Evolutionary conservation across 306 rosid species (phyloP).

Genomic region (Vicia villosa): DNA sequence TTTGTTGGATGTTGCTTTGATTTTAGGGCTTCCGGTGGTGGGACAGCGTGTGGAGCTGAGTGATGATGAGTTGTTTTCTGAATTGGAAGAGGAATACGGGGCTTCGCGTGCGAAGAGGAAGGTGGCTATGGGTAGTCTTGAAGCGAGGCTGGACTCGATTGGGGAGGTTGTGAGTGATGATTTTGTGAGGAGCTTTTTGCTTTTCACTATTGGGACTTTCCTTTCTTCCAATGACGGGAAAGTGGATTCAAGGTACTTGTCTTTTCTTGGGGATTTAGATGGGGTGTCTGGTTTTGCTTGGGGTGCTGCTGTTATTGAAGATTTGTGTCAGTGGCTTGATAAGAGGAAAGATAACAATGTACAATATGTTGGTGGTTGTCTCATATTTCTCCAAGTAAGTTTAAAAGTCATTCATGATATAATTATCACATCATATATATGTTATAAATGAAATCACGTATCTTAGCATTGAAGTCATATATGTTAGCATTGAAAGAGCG

Average conservation of each 20-base stretch:
- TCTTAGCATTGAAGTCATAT: too few species aligned
- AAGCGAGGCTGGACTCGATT: slow-evolving; percentile 41
- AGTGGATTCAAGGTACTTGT: slow-evolving; percentile 49
- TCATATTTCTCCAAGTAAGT: slow-evolving; percentile 56
- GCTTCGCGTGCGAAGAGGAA: slow-evolving; percentile 43
- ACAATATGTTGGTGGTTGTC: slow-evolving; percentile 55
- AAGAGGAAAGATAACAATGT: slow-evolving; percentile 52
- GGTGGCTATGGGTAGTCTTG: slow-evolving; percentile 40
- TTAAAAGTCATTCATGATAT: background rate
- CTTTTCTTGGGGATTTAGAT: slow-evolving; percentile 38
- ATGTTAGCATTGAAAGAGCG: too few species aligned
- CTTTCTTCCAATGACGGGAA: slow-evolving; percentile 47
- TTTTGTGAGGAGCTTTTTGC: slow-evolving; percentile 50
- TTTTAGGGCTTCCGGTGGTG: slow-evolving; percentile 44
- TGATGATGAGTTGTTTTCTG: slow-evolving; percentile 42
- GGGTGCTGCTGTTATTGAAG: slow-evolving; percentile 51
- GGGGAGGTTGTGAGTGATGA: slow-evolving; percentile 43
- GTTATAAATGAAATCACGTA: too few species aligned
- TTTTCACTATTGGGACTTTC: slow-evolving; percentile 45
- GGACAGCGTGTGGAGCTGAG: slow-evolving; percentile 40
- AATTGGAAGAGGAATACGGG: slow-evolving; percentile 43
- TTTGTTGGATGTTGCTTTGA: slow-evolving; percentile 45
- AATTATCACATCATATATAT: background rate
- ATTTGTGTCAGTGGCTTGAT: slow-evolving; percentile 49
- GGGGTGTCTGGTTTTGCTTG: slow-evolving; percentile 42